These are phyloP conservation scores for Quercus tomentella DNA, from an alignment of 331 rosid genomes.

Conservation along the genomic window DNA sequence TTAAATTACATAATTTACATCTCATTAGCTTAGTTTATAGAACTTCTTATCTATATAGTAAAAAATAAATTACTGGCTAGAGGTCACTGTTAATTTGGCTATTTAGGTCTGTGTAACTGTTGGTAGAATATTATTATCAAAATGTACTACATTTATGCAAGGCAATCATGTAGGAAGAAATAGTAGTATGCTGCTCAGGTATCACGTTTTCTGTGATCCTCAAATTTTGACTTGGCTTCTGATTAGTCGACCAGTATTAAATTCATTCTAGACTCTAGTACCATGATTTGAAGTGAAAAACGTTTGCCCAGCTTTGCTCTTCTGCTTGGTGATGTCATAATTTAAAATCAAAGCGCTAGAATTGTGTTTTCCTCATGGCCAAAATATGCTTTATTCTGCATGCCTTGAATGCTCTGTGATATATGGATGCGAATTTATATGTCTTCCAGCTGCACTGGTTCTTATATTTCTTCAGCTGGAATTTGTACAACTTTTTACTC, in stretches of 20 bases:
- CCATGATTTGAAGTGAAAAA: not conserved
- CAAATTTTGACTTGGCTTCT: not conserved
- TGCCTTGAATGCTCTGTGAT: not conserved
- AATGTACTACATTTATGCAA: not conserved
- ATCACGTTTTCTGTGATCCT: not conserved
- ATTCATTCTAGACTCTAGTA: not conserved
- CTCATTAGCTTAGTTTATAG: not conserved
- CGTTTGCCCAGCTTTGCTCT: not conserved
- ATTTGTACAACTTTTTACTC: not conserved
- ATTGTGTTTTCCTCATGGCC: not conserved
- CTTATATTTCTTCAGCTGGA: not conserved
- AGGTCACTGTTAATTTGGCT: not conserved
- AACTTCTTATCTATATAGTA: not conserved
- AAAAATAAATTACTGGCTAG: not conserved
- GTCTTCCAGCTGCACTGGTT: not conserved
- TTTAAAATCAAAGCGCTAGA: not conserved
- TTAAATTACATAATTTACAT: too few relatives aligned
- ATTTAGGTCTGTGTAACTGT: not conserved
- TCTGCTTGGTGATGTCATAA: not conserved
- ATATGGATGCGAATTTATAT: not conserved
- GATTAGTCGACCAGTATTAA: not conserved
- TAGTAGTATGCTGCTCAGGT: not conserved
- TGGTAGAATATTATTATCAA: not conserved
- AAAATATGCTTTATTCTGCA: not conserved
- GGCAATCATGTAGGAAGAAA: not conserved